Evolutionary conservation across 192 early-diverging fungal genomes (phyloP).

Genomic region (Backusella tuberculispora): DNA sequence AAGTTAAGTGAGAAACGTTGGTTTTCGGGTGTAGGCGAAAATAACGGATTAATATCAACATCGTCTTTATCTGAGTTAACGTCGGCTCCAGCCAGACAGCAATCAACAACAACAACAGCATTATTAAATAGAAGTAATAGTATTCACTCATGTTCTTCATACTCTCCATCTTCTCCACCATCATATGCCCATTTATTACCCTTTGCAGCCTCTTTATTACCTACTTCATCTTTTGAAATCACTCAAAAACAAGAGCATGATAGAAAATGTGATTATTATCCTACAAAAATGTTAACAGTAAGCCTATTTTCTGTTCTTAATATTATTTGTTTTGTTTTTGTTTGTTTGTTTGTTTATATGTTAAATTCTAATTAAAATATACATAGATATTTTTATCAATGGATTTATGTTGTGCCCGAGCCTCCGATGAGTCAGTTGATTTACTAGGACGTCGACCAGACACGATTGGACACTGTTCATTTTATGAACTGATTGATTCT

Average conservation of each 20-base stretch:
- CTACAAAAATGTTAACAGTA: slow-evolving; percentile 21
- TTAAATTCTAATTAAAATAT: not conserved
- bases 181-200: not conserved
- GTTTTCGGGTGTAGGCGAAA: slow-evolving; percentile 24
- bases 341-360: not conserved
- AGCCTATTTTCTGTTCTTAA: not conserved
- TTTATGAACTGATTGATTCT: slow-evolving; percentile 47
- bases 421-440: slow-evolving; percentile 53
- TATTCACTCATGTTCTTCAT: not conserved
- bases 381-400: slow-evolving; percentile 49
- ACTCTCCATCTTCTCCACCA: not conserved
- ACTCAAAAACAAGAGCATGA: not conserved
- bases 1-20: slow-evolving; percentile 64
- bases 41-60: not conserved
- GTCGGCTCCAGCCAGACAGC: not conserved
- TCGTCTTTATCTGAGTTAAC: not conserved
- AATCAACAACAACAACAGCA: not conserved
- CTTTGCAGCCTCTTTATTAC: not conserved
- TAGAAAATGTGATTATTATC: not conserved
- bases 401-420: slow-evolving; percentile 53
- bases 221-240: not conserved
- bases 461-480: slow-evolving; percentile 51
- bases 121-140: not conserved
- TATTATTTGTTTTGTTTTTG: not conserved
- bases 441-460: slow-evolving; percentile 52